A percentile compares a stretch with the other conserved stretches of the same genome.
Conservation (phyloP, 2,329 filamentous ascomycete species). For the Penicillium brasilianum region DNA sequence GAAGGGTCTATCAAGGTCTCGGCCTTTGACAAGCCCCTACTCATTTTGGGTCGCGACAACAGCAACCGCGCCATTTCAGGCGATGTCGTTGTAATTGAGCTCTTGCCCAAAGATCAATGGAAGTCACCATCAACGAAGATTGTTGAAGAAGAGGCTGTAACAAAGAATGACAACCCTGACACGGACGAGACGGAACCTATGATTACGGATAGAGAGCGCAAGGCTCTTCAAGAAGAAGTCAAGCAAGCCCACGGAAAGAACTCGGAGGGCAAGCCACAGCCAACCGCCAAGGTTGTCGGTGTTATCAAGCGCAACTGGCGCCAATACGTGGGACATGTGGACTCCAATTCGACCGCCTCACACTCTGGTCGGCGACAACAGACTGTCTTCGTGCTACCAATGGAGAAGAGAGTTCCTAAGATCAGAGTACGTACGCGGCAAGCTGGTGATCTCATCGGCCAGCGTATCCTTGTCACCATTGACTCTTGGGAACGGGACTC, state of each 20-base stretch:
- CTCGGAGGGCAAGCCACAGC: conserved; percentile 78
- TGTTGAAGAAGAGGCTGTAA: conserved; percentile 89
- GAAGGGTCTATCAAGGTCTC: conserved; percentile 91
- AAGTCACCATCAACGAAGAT: conserved; percentile 95
- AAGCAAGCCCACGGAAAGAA: conserved; percentile 79
- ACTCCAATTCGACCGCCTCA: conserved; percentile 79
- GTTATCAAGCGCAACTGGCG: conserved; percentile 96
- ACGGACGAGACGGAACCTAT: conserved; percentile 73
- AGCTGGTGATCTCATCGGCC: conserved; percentile 83
- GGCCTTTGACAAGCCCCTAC: conserved; percentile 84
- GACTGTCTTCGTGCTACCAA: conserved; percentile 91
- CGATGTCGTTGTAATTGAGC: conserved; percentile 89
- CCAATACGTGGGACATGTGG: conserved; percentile 95
- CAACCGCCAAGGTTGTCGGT: conserved; percentile 89
- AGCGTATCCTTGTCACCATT: conserved; percentile 89
- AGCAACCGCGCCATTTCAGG: conserved; percentile 94
- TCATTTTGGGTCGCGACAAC: conserved; percentile 90
- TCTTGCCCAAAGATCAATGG: conserved; percentile 94
- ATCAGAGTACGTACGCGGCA: conserved; percentile 91
- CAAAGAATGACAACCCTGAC: conserved; percentile 92
- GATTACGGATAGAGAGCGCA: conserved; percentile 86
- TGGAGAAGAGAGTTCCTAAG: conserved; percentile 98
- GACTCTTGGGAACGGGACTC: conserved; percentile 96
- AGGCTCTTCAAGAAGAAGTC: conserved; percentile 87
- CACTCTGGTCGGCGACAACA: conserved; percentile 83